Conservation (phyloP, 768 basidiomycete genomes). For the Termitomyces sp. region DNA sequence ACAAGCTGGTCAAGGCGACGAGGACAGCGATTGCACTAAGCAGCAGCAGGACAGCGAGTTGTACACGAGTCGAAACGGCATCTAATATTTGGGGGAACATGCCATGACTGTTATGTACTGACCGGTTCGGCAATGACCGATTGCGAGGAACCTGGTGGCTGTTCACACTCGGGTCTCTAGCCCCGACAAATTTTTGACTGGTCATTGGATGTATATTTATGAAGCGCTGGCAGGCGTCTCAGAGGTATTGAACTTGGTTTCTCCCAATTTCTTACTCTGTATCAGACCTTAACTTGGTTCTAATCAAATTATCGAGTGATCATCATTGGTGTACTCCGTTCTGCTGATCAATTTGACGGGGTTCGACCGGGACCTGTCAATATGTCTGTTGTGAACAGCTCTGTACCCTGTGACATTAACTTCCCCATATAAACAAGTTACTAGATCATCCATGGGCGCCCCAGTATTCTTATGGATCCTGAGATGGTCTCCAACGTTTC, state of each 20-base stretch:
- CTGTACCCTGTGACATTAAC: not conserved
- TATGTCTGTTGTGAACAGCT: not conserved
- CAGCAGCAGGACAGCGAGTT: constrained; percentile 6
- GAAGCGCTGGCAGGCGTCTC: not conserved
- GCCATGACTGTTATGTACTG: constrained; percentile 6
- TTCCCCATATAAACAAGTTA: not conserved
- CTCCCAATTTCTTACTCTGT: not conserved
- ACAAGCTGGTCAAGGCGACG: not conserved
- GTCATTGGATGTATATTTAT: not conserved
- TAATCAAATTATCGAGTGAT: not conserved
- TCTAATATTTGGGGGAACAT: constrained; percentile 4
- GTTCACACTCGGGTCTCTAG: not conserved
- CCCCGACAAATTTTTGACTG: not conserved
- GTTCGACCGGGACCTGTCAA: not conserved
- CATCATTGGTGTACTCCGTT: not conserved
- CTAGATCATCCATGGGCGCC: not conserved
- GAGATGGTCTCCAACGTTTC: not conserved
- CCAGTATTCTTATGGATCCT: not conserved
- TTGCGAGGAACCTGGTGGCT: not conserved
- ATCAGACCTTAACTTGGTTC: not conserved
- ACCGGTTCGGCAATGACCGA: constrained; percentile 7
- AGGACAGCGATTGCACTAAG: not conserved
- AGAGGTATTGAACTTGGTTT: not conserved
- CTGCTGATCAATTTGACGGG: not conserved
- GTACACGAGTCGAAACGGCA: constrained; percentile 3